Evolutionary conservation across 2,329 filamentous ascomycete genomes (phyloP), one percentile per base, ranked within the genome.

Genomic region (Alternaria burnsii): DNA sequence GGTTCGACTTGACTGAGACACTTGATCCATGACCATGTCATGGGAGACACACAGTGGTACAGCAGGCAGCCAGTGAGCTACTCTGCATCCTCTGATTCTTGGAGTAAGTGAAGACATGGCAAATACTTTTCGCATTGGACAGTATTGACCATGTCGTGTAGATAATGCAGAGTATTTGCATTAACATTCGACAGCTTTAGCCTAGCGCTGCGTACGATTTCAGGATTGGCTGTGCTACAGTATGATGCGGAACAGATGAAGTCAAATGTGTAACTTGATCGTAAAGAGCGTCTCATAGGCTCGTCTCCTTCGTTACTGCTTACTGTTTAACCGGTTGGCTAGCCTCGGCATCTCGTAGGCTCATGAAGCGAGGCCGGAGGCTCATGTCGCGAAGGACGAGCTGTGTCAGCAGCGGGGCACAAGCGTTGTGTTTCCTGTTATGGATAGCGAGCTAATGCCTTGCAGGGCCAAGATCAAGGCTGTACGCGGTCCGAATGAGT

Each of bases 401-500:
- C 41, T 59, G 51, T 69, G 68, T 71, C 66, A 70, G 67, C 69
- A 65, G 65, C 52, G 54, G 60, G 59, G 63, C 55, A 61, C 42
- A 46, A 22, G 14, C n/a, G 26, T 26, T 40, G 53, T 62, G 44
- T 54, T 43, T 34, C 20, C 24, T 28, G 32, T 57, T 55, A 59
- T 63, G 55, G 48, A 55, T 55, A 55, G 62, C 56, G 52, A 55
- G 50, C 24, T 53, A 36, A 20, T 47, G 41, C 57, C 57, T 58
- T 61, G 40, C 61, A 59, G 60, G 47, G 44, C 38, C 51, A 42
- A 67, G 43, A 41, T 26, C 43, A 32, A 44, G 44, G 24, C 24
- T 36, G n/a, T 34, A 41, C 41, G 24, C 43, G 38, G 46, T 36
- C 28, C 56, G 41, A 32, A 32, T 30, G 30, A 5, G 41, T 28